These are phyloP conservation scores for Tuber indicum DNA, from an alignment of 495 filamentous ascomycete genomes.

Conservation along the genomic window DNA sequence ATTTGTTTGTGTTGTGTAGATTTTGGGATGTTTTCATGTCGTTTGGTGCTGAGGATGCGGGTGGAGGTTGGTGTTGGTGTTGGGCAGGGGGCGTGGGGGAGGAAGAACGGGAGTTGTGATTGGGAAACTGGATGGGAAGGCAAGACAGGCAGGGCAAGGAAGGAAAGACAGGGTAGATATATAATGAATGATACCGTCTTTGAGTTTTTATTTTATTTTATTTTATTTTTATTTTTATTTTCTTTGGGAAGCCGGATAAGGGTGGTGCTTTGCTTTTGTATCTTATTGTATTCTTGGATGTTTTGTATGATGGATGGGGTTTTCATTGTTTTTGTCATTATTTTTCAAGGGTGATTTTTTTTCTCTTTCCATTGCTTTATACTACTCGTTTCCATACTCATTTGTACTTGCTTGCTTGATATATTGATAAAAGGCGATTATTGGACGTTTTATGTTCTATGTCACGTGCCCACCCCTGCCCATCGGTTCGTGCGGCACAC, in stretches of 20 bases:
- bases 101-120: background rate
- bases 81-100: background rate
- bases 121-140: background rate
- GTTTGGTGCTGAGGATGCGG: background rate
- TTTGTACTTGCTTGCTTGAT: slow-evolving; percentile 2
- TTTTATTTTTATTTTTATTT: background rate
- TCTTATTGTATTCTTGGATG: background rate
- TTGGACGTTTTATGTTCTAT: background rate
- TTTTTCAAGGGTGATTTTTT: background rate
- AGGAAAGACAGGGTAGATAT: slow-evolving; percentile 1
- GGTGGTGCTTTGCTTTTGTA: background rate
- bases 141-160: background rate
- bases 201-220: background rate
- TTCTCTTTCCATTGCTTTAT: background rate
- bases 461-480: background rate
- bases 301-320: slow-evolving; percentile 1
- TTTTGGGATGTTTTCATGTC: background rate
- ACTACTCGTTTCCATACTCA: background rate
- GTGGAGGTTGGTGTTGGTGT: background rate
- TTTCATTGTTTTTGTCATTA: background rate
- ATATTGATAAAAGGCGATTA: slow-evolving; percentile 4
- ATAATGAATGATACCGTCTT: slow-evolving; percentile 7
- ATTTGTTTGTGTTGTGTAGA: background rate
- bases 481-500: background rate
- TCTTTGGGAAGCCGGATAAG: background rate